Percentiles rank a stretch among this genome's conserved stretches.
Evolutionary conservation across 208 protist genomes (phyloP).

Genomic region (Acanthamoeba quina): DNA sequence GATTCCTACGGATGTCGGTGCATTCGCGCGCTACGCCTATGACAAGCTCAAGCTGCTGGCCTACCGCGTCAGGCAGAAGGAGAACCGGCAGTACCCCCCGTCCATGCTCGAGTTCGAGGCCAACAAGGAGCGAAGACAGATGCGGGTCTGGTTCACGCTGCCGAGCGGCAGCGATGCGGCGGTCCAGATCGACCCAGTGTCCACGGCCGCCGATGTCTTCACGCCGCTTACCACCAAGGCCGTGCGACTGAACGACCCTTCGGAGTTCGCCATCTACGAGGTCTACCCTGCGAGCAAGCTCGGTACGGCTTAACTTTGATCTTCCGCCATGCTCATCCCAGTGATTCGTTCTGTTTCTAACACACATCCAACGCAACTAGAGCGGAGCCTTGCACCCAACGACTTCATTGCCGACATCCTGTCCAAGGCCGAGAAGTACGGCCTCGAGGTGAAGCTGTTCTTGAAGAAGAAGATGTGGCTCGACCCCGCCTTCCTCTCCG

Average conservation of each 20-base stretch:
- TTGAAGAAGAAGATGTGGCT: slow-evolving; percentile 46
- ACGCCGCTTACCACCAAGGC: slow-evolving; percentile 28
- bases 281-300: slow-evolving; percentile 7
- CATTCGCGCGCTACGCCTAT: slow-evolving; percentile 16
- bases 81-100: slow-evolving; percentile 10
- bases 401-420: slow-evolving; percentile 26
- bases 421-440: slow-evolving; percentile 15
- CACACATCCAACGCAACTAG: background rate
- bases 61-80: background rate
- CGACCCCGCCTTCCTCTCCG: background rate
- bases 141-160: background rate
- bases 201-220: slow-evolving; percentile 14
- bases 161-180: slow-evolving; percentile 8
- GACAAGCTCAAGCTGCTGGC: slow-evolving; percentile 28
- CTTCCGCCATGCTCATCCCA: background rate
- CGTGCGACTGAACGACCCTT: slow-evolving; percentile 19
- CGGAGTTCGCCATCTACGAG: slow-evolving; percentile 48
- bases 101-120: slow-evolving; percentile 9
- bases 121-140: slow-evolving; percentile 6
- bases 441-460: background rate
- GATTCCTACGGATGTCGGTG: background rate
- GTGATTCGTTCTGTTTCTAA: background rate
- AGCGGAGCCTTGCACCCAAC: background rate
- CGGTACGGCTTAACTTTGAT: background rate
- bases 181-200: slow-evolving; percentile 18